Percentiles rank a stretch among this genome's conserved stretches.
These are phyloP conservation scores for Panellus pusillus DNA, from an alignment of 768 basidiomycete genomes.

Conservation along the genomic window DNA sequence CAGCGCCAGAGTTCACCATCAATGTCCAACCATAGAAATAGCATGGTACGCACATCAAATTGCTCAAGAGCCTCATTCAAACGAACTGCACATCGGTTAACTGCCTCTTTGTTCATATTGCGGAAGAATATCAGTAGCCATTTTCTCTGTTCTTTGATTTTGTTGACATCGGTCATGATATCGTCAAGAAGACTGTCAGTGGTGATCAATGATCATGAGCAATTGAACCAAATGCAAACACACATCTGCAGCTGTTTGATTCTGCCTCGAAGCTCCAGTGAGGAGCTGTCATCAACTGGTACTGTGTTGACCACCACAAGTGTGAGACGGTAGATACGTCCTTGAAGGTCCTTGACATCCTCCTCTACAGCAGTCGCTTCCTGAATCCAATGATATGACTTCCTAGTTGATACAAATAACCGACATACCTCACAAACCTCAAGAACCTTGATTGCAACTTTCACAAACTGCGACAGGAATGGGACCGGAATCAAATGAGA, in stretches of 20 bases:
- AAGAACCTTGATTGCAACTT: neutral
- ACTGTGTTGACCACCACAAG: neutral
- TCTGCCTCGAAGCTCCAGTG: neutral
- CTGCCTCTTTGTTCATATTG: neutral
- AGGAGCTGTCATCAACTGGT: neutral
- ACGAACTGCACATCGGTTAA: neutral
- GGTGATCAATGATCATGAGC: neutral
- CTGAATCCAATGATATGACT: neutral
- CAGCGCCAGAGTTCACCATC: too few species aligned
- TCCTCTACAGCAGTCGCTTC: slow-evolving; percentile 1
- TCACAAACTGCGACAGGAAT: neutral
- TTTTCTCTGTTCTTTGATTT: slow-evolving; percentile 10
- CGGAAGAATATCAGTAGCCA: neutral
- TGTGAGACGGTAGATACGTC: neutral
- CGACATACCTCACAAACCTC: neutral
- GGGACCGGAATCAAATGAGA: neutral
- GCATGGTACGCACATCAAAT: neutral
- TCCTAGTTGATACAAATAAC: too few species aligned
- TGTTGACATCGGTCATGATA: neutral
- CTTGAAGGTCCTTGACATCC: neutral
- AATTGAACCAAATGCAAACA: neutral
- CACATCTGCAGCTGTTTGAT: neutral
- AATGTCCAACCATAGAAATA: neutral
- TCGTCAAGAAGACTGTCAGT: neutral
- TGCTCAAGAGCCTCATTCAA: neutral